phyloP scores from a whole-genome alignment of 73 alveolate genomes.

The Stentor coeruleus region DNA sequence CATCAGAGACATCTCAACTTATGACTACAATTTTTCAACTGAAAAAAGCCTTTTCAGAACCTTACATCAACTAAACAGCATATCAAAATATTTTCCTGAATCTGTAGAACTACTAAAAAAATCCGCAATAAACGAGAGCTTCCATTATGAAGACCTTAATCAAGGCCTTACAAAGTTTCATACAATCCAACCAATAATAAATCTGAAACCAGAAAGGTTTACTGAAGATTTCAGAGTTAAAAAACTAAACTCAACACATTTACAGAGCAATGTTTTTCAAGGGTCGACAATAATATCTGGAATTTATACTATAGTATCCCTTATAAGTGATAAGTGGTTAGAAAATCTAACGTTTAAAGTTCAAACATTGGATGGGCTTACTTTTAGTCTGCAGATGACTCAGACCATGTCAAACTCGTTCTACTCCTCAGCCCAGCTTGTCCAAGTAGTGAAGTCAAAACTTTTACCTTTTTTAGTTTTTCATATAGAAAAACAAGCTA shows the following conservation, averaged over 20 bases:
- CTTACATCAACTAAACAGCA: not conserved
- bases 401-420: not conserved
- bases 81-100: not conserved
- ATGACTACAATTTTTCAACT: not conserved
- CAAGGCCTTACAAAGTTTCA: not conserved
- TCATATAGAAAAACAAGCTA: not conserved
- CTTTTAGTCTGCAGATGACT: not conserved
- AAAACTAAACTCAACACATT: not conserved
- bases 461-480: not conserved
- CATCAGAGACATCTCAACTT: not conserved
- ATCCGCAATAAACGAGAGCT: not conserved
- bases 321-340: not conserved
- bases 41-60: not conserved
- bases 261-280: not conserved
- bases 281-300: not conserved
- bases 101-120: not conserved
- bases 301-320: not conserved
- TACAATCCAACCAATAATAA: not conserved
- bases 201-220: not conserved
- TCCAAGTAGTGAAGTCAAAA: not conserved
- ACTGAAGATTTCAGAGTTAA: not conserved
- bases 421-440: not conserved
- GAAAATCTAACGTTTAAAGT: not conserved
- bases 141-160: not conserved
- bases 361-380: not conserved